Evolutionary conservation across 129 eudicot genomes (phyloP), one percentile per base, ranked within the genome.

Genomic region (Centrapalus pauciflorus): DNA sequence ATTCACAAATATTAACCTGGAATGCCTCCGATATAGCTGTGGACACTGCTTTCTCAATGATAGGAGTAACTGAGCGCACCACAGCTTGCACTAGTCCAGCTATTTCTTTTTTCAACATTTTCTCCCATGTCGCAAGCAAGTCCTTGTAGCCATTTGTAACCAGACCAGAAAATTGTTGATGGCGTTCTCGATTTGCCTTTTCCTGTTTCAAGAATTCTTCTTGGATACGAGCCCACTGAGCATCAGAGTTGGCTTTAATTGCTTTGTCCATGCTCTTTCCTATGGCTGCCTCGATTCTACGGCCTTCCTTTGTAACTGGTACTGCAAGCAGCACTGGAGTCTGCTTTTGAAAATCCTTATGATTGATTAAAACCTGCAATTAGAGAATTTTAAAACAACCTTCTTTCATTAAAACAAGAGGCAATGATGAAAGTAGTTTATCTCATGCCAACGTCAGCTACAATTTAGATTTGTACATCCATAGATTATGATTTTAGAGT

Each of bases 161-260:
- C 27, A 65, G 63, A 75, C 40, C 76, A 2, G 84, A 75, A 37
- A 82, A 45, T 57, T 84, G 92, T 43, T 82, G 95, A 37, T 73
- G 46, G 10, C 86, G 91, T 7, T 90, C 91, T 70, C 82, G 76
- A 43, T 63, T 45, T n/a, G 80, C 66, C 81, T 84, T 90, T 48
- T 90, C 97, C 64, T 77, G 86, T 73, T 87, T 90, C 19, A 81
- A 74, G 66, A 61, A 81, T 51, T 90, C 97, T 72, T 90, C 97
- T 69, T 79, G 97, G 16, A 76, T 35, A 64, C 85, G 91, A 58
- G 95, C 95, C 95, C 89, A 86, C 34, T 75, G 48, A 74, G 89
- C 91, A 86, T 90, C 97, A 28, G 84, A 20, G 73, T 82, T 86
- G 59, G 87, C 84, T 79, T 84, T 90, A 9, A 32, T 55, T 57